These are phyloP conservation scores for Pseudozyma sp. DNA, from an alignment of 1,284 basidiomycete genomes.

Conservation along the genomic window DNA sequence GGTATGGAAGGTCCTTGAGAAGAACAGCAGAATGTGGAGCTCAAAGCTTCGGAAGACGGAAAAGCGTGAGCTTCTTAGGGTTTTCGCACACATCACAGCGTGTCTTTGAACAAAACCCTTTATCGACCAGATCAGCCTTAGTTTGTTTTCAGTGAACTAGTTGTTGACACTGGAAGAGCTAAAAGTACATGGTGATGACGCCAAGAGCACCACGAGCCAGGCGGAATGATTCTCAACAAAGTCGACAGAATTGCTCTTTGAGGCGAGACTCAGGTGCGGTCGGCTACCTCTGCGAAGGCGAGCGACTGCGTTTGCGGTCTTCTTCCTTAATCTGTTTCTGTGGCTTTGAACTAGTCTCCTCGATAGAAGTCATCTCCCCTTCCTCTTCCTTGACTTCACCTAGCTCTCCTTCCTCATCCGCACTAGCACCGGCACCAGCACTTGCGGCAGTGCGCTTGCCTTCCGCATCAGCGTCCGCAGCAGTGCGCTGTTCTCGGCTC, in stretches of 20 bases:
- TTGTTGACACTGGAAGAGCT: not conserved
- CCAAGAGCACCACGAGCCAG: no score
- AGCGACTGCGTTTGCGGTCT: constrained; percentile 47
- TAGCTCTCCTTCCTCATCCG: constrained; percentile 38
- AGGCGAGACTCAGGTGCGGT: no score
- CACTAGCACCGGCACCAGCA: not conserved
- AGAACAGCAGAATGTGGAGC: constrained; percentile 29
- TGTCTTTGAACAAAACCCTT: not conserved
- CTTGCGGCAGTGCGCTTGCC: constrained; percentile 10
- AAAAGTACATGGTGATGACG: constrained; percentile 2
- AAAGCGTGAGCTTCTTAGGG: not conserved
- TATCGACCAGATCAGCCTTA: no score
- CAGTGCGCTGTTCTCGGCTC: constrained; percentile 38
- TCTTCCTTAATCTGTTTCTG: constrained; percentile 32
- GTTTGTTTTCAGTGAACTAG: not conserved
- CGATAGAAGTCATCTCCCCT: constrained; percentile 29
- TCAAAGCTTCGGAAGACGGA: constrained; percentile 25
- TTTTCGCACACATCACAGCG: constrained; percentile 1
- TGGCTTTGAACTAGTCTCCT: constrained; percentile 7
- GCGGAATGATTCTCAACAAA: no score
- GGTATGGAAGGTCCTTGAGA: not conserved
- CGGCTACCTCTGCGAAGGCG: constrained; percentile 20
- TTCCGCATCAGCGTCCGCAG: constrained; percentile 10
- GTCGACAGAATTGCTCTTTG: no score
- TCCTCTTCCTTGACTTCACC: constrained; percentile 37